A percentile compares a stretch with the other conserved stretches of the same genome.
Evolutionary conservation across 257 asterid species (phyloP).

Genomic region (Solanum arcanum): DNA sequence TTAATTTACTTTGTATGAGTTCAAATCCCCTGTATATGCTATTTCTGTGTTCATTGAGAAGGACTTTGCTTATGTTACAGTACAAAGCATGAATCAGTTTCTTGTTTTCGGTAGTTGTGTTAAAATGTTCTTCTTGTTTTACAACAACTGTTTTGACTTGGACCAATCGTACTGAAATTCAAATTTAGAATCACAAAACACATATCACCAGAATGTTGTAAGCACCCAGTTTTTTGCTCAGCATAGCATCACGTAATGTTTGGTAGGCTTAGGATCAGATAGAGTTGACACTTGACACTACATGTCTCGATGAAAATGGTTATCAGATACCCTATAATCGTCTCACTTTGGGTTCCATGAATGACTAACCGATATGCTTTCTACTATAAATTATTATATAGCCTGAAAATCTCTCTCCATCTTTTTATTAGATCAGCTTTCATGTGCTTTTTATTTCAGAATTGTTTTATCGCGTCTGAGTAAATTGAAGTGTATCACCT

Average conservation of each 20-base stretch:
- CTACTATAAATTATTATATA: background rate
- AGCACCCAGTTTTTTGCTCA: background rate
- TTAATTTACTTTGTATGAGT: background rate
- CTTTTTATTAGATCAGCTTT: background rate
- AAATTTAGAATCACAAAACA: background rate
- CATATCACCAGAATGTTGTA: background rate
- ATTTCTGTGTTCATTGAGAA: background rate
- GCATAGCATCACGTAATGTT: background rate
- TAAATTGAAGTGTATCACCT: background rate
- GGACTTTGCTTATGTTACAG: background rate
- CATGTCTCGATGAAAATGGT: background rate
- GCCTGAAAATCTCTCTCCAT: background rate
- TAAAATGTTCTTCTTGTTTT: background rate
- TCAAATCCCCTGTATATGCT: background rate
- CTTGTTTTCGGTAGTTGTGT: background rate
- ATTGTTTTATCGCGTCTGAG: background rate
- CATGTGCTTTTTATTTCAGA: background rate
- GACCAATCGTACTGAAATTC: background rate
- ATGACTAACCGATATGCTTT: background rate
- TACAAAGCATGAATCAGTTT: background rate
- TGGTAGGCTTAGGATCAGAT: background rate
- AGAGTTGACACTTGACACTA: background rate
- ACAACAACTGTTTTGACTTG: background rate
- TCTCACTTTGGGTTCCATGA: background rate
- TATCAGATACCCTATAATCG: background rate